Base-by-base conservation (phyloP, 2,329 filamentous ascomycete genomes). In the Penicillium sp. region DNA sequence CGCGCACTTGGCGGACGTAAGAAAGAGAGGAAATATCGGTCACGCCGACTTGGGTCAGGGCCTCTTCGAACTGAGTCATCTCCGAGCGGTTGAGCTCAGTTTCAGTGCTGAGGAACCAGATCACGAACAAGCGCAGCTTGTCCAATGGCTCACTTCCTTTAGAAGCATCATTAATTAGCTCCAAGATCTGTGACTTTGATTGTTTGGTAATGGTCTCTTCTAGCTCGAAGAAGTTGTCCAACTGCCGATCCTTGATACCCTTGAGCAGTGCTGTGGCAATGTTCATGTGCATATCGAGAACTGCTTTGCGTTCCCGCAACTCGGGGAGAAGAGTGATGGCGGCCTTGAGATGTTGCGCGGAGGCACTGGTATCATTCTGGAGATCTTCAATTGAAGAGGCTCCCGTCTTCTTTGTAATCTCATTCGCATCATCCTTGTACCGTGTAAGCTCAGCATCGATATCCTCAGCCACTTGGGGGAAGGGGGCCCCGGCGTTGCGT, bases 231-330 rank as follows among this genome's bases (percentile, higher is more conserved):
- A 90, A 99, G 73, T 94, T 94, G 73, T 99, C 94, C 6, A 99
- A 81, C 74, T 97, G 93, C 17, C 94, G 87, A 66, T 96, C 91
- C 73, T 97, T 97, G 75, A 97, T 96, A 1, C 92, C 93, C 67
- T 87, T 85, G 56, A 89, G 76, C 10, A 89, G 73, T 1, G 91
- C 90, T 1, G 93, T 93, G 4, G 96, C 82, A 58, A 97, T 96
- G 72, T 96, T 97, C 94, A 99, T 99, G 74, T 99, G 94, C 90
- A 97, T 97, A 72, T 97, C 94, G 6, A 99, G 83, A 21, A 89
- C 84, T n/a, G 88, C 87, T 73, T 99, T 99, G 58, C 94, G 87
- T 75, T 97, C 94, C 62, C 92, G 84, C 64, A 99, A 82, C 74
- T 97, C 93, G 0, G 94, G 96, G 15, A 99, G 81, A 23, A 96